phyloP scores from a whole-genome alignment of 1,284 basidiomycete species.

The Sporisorium scitamineum region DNA sequence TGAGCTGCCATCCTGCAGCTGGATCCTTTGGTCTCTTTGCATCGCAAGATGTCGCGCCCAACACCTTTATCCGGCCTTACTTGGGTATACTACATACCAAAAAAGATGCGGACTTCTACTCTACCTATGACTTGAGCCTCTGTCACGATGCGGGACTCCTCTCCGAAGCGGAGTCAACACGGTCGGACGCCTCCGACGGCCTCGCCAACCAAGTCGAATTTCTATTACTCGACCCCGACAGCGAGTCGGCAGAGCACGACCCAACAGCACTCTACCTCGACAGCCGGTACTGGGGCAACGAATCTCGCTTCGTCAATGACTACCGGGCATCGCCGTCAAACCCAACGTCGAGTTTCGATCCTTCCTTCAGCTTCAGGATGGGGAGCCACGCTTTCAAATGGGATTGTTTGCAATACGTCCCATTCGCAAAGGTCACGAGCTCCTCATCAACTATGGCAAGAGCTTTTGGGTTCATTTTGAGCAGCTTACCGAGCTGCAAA shows the following conservation, averaged over 20 bases:
- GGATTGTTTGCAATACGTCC: conserved; percentile 70
- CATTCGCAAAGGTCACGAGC: conserved; percentile 84
- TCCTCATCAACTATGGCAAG: conserved; percentile 91
- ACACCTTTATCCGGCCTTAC: conserved; percentile 82
- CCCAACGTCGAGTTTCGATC: conserved; percentile 59
- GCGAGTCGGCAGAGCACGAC: conserved; percentile 2
- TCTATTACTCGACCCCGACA: neutral
- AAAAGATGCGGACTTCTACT: conserved; percentile 73
- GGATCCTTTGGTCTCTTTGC: conserved; percentile 88
- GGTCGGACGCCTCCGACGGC: neutral
- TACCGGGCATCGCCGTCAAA: conserved; percentile 54
- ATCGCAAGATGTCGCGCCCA: conserved; percentile 76
- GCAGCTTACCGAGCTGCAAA: conserved; percentile 10
- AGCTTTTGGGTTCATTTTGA: conserved; percentile 78
- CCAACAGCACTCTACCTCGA: conserved; percentile 41
- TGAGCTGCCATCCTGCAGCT: conserved; percentile 77
- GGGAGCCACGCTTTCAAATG: conserved; percentile 25
- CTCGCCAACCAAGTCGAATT: neutral
- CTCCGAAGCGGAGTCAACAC: neutral
- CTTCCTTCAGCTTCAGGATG: conserved; percentile 21
- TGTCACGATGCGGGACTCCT: conserved; percentile 23
- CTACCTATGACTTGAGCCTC: conserved; percentile 81
- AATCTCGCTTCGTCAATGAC: conserved; percentile 72
- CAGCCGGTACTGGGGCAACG: conserved; percentile 76
- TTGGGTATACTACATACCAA: conserved; percentile 85